Base-by-base conservation (phyloP, 2,329 filamentous ascomycete species). In the Aspergillus cejpii region DNA sequence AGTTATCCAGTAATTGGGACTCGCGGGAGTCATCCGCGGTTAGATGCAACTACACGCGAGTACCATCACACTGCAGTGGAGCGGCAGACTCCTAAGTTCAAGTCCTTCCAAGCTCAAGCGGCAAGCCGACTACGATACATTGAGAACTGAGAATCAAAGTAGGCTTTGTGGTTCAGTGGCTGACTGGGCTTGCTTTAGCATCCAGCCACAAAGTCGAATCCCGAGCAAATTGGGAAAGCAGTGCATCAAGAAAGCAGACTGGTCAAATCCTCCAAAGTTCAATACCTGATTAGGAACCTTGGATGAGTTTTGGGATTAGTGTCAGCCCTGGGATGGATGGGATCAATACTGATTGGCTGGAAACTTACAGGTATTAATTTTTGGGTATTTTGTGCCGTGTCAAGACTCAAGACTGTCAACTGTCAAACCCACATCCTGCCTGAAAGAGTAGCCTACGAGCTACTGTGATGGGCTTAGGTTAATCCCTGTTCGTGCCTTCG, bases 341-440 rank as follows among this genome's bases (percentile, higher is more conserved):
- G 3, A 11, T 15, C 21, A 21, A 7, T 8, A 11, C 14, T 52
- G 33, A 54, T 50, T 54, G 49, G 53, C 20, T 20, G 7, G n/a
- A 33, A 17, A 34, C 23, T 17, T 19, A 37, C 37, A 41, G 44
- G 28, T 41, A 24, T 56, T 54, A 57, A 51, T 54, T 53, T 54
- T 45, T 47, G 48, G 49, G 44, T 45, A 56, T 49, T 51, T 55
- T 56, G 48, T 55, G 51, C 53, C 53, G 54, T 52, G 53, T 52
- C n/a, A n/a, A n/a, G n/a, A n/a, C n/a, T n/a, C n/a, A n/a, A n/a
- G n/a, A n/a, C n/a, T n/a, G n/a, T n/a, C n/a, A n/a, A n/a, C n/a
- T n/a, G n/a, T n/a, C 43, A 39, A 46, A 17, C 39, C 39, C 45
- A 44, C 44, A 37, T 34, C 37, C 29, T 50, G 10, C 50, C 51